These are phyloP conservation scores for Trametes cubensis DNA, from an alignment of 768 basidiomycete species.

Conservation along the genomic window DNA sequence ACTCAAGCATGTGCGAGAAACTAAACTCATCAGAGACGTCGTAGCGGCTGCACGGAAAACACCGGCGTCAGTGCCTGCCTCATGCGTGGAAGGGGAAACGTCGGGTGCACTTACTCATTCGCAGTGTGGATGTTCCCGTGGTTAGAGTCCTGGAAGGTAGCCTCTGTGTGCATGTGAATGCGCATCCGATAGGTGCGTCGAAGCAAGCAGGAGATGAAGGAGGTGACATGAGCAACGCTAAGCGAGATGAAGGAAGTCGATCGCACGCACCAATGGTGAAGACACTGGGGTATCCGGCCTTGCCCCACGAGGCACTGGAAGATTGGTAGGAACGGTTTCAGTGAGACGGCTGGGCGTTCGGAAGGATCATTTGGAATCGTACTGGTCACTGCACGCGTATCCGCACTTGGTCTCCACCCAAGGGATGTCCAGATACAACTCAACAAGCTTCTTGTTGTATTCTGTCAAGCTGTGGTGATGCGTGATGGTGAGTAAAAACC, in stretches of 20 bases:
- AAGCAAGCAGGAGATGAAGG: slow-evolving; percentile 5
- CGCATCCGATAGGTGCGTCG: slow-evolving; percentile 13
- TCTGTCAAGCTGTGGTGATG: slow-evolving; percentile 62
- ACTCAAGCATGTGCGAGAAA: slow-evolving; percentile 83
- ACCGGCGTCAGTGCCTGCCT: slow-evolving; percentile 18
- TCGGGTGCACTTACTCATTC: slow-evolving; percentile 65
- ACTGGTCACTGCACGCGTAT: slow-evolving; percentile 96
- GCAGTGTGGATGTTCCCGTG: slow-evolving; percentile 73
- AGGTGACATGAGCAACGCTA: slow-evolving; percentile 14
- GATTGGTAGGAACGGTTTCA: slow-evolving; percentile 25
- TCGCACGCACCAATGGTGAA: slow-evolving; percentile 74
- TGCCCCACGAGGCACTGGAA: slow-evolving; percentile 76
- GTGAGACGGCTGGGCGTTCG: slow-evolving; percentile 28
- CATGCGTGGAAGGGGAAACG: slow-evolving; percentile 15
- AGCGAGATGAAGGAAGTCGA: slow-evolving; percentile 18
- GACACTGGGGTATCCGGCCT: slow-evolving; percentile 82
- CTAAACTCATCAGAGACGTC: slow-evolving; percentile 88
- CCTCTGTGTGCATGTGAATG: slow-evolving; percentile 45
- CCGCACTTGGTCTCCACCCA: slow-evolving; percentile 89
- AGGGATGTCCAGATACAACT: slow-evolving; percentile 81
- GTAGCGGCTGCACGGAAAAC: slow-evolving; percentile 57
- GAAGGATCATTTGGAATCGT: slow-evolving; percentile 32
- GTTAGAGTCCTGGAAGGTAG: slow-evolving; percentile 76
- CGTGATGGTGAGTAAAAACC: slow-evolving; percentile 15
- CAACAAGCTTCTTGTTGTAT: slow-evolving; percentile 78